phyloP scores from a whole-genome alignment of 495 filamentous ascomycete species.

The Penicillium taxi region DNA sequence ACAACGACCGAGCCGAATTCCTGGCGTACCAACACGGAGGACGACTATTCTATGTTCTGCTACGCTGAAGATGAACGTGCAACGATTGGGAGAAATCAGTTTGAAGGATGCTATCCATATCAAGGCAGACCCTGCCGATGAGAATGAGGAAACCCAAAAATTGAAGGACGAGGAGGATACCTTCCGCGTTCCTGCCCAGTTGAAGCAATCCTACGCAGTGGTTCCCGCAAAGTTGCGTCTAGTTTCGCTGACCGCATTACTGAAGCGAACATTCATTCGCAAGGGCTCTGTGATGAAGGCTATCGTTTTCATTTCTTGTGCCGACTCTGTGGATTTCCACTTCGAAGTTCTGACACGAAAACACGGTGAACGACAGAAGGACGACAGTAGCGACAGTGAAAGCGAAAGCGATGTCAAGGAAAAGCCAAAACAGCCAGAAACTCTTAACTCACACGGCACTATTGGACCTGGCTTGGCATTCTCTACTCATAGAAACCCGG shows the following conservation, averaged over 20 bases:
- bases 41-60: constrained; percentile 92
- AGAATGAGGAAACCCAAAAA: constrained; percentile 28
- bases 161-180: constrained; percentile 39
- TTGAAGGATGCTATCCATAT: constrained; percentile 88
- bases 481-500: constrained; percentile 43
- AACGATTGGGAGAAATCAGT: constrained; percentile 86
- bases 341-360: constrained; percentile 72
- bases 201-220: constrained; percentile 83
- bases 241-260: constrained; percentile 71
- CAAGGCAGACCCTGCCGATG: constrained; percentile 50
- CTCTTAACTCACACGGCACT: constrained; percentile 38
- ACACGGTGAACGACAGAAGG: constrained; percentile 21
- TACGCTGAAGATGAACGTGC: constrained; percentile 94
- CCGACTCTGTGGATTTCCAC: constrained; percentile 94
- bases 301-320: constrained; percentile 93
- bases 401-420: constrained; percentile 14
- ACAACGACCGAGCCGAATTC: constrained; percentile 37
- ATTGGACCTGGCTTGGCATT: constrained; percentile 43
- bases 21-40: constrained; percentile 61
- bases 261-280: constrained; percentile 79
- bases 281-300: constrained; percentile 87
- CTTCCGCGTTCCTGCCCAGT: constrained; percentile 84
- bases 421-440: constrained; percentile 13
- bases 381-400: constrained; percentile 16
- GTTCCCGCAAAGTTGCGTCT: constrained; percentile 83